Conservation (phyloP, 2,329 filamentous ascomycete species). For the Hymenoscyphus repandus region DNA sequence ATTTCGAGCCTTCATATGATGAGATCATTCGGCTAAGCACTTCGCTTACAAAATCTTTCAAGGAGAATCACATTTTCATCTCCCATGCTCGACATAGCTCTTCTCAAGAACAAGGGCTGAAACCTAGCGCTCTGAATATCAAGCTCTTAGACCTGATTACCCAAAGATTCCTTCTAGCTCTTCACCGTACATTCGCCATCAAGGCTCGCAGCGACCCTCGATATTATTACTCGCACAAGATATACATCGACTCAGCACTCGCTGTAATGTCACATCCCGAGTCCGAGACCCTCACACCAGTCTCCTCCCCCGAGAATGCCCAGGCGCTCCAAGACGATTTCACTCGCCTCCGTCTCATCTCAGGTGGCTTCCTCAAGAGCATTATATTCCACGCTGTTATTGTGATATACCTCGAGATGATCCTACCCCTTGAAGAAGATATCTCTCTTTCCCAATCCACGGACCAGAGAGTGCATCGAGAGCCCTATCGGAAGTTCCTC, state of each 20-base stretch:
- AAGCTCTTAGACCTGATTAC: slow-evolving; percentile 48
- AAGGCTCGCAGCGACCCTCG: slow-evolving; percentile 39
- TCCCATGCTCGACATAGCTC: background rate
- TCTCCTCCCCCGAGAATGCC: background rate
- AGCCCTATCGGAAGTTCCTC: slow-evolving; percentile 31
- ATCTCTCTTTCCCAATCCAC: slow-evolving; percentile 26
- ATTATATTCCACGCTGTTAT: slow-evolving; percentile 36
- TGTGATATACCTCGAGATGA: slow-evolving; percentile 41
- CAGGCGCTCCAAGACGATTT: slow-evolving; percentile 7
- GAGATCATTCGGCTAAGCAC: slow-evolving; percentile 42
- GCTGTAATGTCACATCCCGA: slow-evolving; percentile 16
- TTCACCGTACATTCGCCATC: slow-evolving; percentile 46
- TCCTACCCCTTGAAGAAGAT: slow-evolving; percentile 13
- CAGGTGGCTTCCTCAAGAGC: slow-evolving; percentile 39
- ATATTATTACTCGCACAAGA: slow-evolving; percentile 45
- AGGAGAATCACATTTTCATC: slow-evolving; percentile 16
- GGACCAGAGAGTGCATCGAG: slow-evolving; percentile 26
- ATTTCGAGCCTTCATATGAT: slow-evolving; percentile 39
- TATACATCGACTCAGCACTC: slow-evolving; percentile 40
- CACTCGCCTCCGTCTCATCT: slow-evolving; percentile 30
- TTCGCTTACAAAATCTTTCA: slow-evolving; percentile 36
- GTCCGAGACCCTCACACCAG: background rate
- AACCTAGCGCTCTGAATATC: slow-evolving; percentile 25
- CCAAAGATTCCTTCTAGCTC: slow-evolving; percentile 48
- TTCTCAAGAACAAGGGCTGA: background rate